Evolutionary conservation across 352 stramenopile genomes (phyloP).

Genomic region (Phytophthora podocarpi): DNA sequence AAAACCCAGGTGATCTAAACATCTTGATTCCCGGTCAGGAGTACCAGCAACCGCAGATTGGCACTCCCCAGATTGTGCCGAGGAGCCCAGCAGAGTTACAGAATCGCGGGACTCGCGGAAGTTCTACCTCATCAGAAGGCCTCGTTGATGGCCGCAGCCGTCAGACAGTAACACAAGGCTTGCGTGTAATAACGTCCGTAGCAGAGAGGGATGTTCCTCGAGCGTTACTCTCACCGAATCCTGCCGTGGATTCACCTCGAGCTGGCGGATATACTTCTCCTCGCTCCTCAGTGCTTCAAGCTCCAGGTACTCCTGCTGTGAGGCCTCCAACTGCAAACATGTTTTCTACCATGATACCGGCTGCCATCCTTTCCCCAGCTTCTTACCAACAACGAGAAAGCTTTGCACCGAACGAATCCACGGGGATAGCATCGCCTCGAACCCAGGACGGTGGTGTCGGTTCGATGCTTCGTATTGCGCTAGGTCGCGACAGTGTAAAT

Average conservation of each 20-base stretch:
- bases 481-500: constrained; percentile 74
- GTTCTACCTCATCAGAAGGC: constrained; percentile 18
- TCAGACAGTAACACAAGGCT: constrained; percentile 57
- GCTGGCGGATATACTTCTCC: constrained; percentile 78
- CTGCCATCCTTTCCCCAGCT: constrained; percentile 67
- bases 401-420: constrained; percentile 39
- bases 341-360: constrained; percentile 51
- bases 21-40: constrained; percentile 66
- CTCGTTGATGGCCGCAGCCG: constrained; percentile 35
- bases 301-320: constrained; percentile 70
- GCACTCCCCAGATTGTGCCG: constrained; percentile 39
- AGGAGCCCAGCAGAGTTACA: constrained; percentile 83
- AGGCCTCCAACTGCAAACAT: constrained; percentile 53
- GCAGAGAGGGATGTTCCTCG: constrained; percentile 80
- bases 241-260: constrained; percentile 82
- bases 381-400: constrained; percentile 86
- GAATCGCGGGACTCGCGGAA: constrained; percentile 65
- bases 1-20: constrained; percentile 50
- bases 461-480: constrained; percentile 74
- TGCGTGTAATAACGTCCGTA: constrained; percentile 86
- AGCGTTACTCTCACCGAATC: constrained; percentile 85
- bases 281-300: constrained; percentile 72
- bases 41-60: constrained; percentile 65
- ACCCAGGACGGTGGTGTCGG: constrained; percentile 48
- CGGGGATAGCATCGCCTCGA: constrained; percentile 17